Percentiles rank a stretch among this genome's conserved stretches.
Conservation (phyloP, 148 eudicot species). For the Gaultheria prostrata region DNA sequence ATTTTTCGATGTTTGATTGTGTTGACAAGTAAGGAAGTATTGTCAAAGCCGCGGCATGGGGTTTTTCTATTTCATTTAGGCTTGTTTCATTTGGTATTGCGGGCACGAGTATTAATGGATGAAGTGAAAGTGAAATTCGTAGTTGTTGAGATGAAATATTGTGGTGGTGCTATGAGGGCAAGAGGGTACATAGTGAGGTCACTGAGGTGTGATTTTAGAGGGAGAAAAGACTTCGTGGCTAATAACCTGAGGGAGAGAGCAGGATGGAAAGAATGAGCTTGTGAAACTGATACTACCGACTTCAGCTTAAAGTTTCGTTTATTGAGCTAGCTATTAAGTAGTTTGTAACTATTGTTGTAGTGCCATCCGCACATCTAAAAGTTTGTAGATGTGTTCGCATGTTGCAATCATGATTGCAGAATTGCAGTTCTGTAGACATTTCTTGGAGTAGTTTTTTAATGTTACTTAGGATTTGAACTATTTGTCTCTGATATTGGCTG, state of each 20-base stretch:
- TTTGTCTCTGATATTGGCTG: not conserved
- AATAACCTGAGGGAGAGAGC: not conserved
- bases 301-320: conserved; percentile 2
- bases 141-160: not conserved
- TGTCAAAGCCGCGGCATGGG: not conserved
- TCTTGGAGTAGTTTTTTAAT: not conserved
- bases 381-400: not conserved
- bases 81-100: not conserved
- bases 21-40: not conserved
- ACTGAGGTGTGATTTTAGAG: not conserved
- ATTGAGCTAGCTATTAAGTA: not conserved
- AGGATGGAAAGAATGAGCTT: not conserved
- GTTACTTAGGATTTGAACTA: not conserved
- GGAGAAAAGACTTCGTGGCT: not conserved
- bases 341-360: not conserved
- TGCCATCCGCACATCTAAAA: not conserved
- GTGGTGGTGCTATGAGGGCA: not conserved
- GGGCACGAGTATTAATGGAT: too few relatives aligned
- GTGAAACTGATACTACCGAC: not conserved
- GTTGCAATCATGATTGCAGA: not conserved
- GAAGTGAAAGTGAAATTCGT: not conserved
- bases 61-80: not conserved
- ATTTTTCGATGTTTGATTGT: not conserved
- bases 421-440: too few relatives aligned
- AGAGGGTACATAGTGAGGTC: not conserved